phyloP scores from a whole-genome alignment of 73 alveolate species.

The Tetrahymena thermophila region DNA sequence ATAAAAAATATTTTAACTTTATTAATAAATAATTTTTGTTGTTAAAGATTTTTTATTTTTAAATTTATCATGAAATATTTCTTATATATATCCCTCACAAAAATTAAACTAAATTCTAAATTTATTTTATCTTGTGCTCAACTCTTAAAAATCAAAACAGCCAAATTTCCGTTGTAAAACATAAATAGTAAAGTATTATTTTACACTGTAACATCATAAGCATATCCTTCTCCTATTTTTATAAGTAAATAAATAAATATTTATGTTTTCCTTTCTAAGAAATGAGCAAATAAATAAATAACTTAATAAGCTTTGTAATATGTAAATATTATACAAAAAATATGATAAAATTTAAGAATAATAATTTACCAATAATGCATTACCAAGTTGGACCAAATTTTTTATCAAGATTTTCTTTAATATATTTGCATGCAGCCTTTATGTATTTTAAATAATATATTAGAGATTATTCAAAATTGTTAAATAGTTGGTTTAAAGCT shows the following conservation, averaged over 20 bases:
- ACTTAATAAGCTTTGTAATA: not conserved
- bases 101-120: no score
- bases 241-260: no score
- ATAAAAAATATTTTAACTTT: no score
- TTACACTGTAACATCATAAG: slow-evolving; percentile 42
- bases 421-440: slow-evolving; percentile 45
- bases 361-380: slow-evolving; percentile 29
- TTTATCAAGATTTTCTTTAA: slow-evolving; percentile 38
- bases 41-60: not conserved
- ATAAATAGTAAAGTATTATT: slow-evolving; percentile 38
- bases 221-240: slow-evolving; percentile 43
- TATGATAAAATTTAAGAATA: not conserved
- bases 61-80: not conserved
- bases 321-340: not conserved
- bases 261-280: not conserved
- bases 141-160: slow-evolving; percentile 35
- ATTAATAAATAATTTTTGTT: not conserved
- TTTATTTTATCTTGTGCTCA: not conserved
- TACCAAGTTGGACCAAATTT: slow-evolving; percentile 48
- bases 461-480: not conserved
- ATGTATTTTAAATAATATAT: not conserved
- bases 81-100: not conserved
- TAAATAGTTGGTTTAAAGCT: not conserved
- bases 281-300: not conserved
- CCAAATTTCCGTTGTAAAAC: slow-evolving; percentile 44